These are phyloP conservation scores for Rhizopus microsporus DNA, from an alignment of 371 early-diverging fungal genomes.

Conservation along the genomic window DNA sequence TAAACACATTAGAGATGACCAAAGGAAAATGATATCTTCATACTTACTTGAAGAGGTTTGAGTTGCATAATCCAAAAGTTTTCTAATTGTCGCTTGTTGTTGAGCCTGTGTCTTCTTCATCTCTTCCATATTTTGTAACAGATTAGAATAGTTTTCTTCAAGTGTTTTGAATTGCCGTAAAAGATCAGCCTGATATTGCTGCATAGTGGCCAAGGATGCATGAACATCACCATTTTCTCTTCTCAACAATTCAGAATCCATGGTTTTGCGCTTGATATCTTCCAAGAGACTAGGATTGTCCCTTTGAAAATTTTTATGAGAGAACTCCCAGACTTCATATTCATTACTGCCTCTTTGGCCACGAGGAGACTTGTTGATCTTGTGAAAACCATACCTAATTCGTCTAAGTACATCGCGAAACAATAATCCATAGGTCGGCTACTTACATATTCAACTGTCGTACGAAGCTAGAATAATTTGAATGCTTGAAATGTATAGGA, in stretches of 20 bases:
- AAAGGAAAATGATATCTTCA: too few species aligned
- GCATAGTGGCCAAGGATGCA: slow-evolving; percentile 66
- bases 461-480: slow-evolving; percentile 31
- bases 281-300: slow-evolving; percentile 49
- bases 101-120: slow-evolving; percentile 55
- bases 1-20: too few species aligned
- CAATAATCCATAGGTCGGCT: not conserved
- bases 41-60: not conserved
- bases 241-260: slow-evolving; percentile 70
- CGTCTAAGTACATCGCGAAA: slow-evolving; percentile 24
- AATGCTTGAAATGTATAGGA: slow-evolving; percentile 78
- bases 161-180: slow-evolving; percentile 62
- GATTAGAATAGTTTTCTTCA: slow-evolving; percentile 63
- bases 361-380: slow-evolving; percentile 67
- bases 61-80: not conserved
- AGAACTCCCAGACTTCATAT: slow-evolving; percentile 61
- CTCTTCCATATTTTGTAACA: slow-evolving; percentile 67
- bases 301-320: slow-evolving; percentile 43
- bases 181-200: slow-evolving; percentile 65
- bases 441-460: slow-evolving; percentile 81
- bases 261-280: slow-evolving; percentile 56
- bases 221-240: slow-evolving; percentile 71
- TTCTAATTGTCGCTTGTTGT: slow-evolving; percentile 54
- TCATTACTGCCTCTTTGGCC: slow-evolving; percentile 68
- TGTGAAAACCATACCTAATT: slow-evolving; percentile 69